A percentile compares a stretch with the other conserved stretches of the same genome.
Conservation (phyloP, 2,329 filamentous ascomycete species). For the Thielaviopsis populi region DNA sequence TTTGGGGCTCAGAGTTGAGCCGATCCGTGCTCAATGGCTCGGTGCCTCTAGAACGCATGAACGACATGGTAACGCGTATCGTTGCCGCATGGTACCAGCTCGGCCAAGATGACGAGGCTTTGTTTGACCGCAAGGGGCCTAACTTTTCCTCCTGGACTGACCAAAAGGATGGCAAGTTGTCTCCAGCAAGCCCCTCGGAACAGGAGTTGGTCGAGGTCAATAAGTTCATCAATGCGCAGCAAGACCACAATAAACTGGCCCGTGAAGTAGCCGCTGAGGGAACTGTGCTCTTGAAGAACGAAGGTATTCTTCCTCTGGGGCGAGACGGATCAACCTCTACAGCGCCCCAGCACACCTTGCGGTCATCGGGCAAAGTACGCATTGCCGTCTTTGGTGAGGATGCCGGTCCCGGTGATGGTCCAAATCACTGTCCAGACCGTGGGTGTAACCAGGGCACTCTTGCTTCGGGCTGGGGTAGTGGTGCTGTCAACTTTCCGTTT, state of each 20-base stretch:
- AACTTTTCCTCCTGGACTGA: slow-evolving; percentile 67
- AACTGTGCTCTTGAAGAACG: slow-evolving; percentile 47
- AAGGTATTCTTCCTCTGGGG: slow-evolving; percentile 37
- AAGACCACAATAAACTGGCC: slow-evolving; percentile 35
- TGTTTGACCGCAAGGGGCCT: slow-evolving; percentile 58
- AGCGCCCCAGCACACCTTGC: slow-evolving; percentile 18
- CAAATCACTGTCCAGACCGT: slow-evolving; percentile 52
- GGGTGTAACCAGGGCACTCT: slow-evolving; percentile 55
- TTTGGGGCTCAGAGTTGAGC: slow-evolving; percentile 69
- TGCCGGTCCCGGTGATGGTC: slow-evolving; percentile 35
- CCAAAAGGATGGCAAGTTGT: slow-evolving; percentile 37
- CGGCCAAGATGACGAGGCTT: slow-evolving; percentile 53
- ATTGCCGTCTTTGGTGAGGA: slow-evolving; percentile 41
- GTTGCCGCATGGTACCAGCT: slow-evolving; percentile 85
- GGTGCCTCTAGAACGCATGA: slow-evolving; percentile 60
- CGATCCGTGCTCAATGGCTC: slow-evolving; percentile 68
- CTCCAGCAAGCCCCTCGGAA: slow-evolving; percentile 33
- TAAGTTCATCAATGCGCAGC: slow-evolving; percentile 49
- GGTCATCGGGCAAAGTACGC: slow-evolving; percentile 27
- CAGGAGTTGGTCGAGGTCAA: slow-evolving; percentile 40
- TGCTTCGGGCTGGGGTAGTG: slow-evolving; percentile 61
- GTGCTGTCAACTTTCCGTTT: slow-evolving; percentile 52
- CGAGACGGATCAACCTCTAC: slow-evolving; percentile 22
- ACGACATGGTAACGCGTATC: slow-evolving; percentile 78
- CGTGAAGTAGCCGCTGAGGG: slow-evolving; percentile 41